phyloP scores from a whole-genome alignment of 345 rosid species.

The Citrus inodora region DNA sequence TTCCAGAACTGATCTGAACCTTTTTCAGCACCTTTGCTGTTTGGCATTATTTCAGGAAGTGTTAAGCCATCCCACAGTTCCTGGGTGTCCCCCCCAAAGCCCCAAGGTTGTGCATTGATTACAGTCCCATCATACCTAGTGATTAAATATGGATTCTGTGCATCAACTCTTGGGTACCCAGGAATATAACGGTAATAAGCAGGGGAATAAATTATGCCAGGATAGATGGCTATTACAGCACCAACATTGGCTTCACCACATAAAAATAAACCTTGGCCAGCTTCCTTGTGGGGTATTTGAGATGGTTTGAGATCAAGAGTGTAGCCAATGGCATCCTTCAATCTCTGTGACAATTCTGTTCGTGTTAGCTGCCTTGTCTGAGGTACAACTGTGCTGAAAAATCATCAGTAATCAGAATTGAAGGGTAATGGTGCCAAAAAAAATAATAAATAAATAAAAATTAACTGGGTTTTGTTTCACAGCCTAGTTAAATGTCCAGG shows the following conservation, averaged over 20 bases:
- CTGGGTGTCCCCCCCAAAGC: slow-evolving; percentile 61
- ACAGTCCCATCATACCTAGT: slow-evolving; percentile 79
- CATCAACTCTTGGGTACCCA: slow-evolving; percentile 72
- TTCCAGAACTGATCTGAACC: slow-evolving; percentile 73
- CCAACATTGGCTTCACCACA: slow-evolving; percentile 80
- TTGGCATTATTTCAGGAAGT: slow-evolving; percentile 26
- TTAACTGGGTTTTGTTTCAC: background rate
- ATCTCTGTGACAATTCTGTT: slow-evolving; percentile 47
- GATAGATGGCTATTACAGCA: slow-evolving; percentile 76
- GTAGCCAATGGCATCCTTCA: slow-evolving; percentile 69
- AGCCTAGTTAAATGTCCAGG: background rate
- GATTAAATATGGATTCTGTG: slow-evolving; percentile 66
- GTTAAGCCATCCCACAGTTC: slow-evolving; percentile 54
- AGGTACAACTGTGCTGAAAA: slow-evolving; percentile 71
- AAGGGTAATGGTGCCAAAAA: background rate
- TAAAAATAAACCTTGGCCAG: slow-evolving; percentile 73
- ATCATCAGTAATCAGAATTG: slow-evolving; percentile 35
- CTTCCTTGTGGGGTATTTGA: slow-evolving; percentile 64
- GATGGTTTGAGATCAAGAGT: slow-evolving; percentile 63
- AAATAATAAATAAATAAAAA: background rate
- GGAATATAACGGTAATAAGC: slow-evolving; percentile 76
- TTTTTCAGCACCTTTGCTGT: slow-evolving; percentile 22
- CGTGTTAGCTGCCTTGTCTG: slow-evolving; percentile 58
- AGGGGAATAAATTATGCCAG: slow-evolving; percentile 74
- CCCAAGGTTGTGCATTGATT: slow-evolving; percentile 89